Conservation (phyloP, 306 rosid species). For the Glycyrrhiza uralensis region DNA sequence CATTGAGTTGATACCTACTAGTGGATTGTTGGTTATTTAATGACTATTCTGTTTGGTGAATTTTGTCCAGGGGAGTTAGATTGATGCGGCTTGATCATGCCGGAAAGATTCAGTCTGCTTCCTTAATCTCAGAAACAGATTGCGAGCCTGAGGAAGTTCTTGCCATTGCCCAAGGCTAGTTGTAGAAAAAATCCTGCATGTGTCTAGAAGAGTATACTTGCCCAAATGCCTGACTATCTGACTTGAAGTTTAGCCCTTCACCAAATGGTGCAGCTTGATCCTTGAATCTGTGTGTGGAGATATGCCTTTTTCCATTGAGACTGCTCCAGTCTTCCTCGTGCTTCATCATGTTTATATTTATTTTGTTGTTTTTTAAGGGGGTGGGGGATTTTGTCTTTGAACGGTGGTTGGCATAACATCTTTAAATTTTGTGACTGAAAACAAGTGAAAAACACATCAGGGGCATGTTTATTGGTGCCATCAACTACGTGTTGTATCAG, state of each 20-base stretch:
- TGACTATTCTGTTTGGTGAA: neutral
- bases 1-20: neutral
- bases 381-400: neutral
- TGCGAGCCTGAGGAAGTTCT: conserved; percentile 51
- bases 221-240: neutral
- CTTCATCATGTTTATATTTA: neutral
- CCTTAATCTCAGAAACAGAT: conserved; percentile 71
- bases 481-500: neutral
- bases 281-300: neutral
- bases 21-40: neutral
- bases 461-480: neutral
- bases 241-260: neutral
- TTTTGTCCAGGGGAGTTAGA: conserved; percentile 74
- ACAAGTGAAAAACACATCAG: neutral
- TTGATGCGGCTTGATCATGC: conserved; percentile 85
- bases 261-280: conserved; percentile 18
- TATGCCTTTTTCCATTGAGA: neutral
- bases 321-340: neutral
- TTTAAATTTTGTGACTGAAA: neutral
- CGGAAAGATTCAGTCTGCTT: conserved; percentile 96
- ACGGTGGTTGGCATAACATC: neutral
- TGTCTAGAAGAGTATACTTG: neutral
- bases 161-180: conserved; percentile 41
- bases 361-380: neutral
- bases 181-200: conserved; percentile 8